Conservation (phyloP, 371 early-diverging fungal genomes). For the Nematocida parisii region DNA sequence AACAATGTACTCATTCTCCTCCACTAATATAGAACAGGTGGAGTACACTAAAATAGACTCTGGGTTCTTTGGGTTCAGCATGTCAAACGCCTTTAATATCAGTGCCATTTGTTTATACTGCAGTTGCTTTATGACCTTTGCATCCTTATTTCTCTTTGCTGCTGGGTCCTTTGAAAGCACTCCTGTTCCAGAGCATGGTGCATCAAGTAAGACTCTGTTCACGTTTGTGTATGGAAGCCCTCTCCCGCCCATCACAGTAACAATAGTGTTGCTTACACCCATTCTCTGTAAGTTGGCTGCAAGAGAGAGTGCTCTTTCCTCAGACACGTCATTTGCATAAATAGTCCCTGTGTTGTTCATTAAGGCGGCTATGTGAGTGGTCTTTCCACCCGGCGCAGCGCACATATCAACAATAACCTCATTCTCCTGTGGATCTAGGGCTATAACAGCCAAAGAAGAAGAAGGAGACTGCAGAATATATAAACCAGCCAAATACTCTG, state of each 20-base stretch:
- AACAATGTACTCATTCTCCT: constrained; percentile 96
- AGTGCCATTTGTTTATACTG: constrained; percentile 88
- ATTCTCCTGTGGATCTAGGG: constrained; percentile 75
- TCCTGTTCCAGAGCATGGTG: constrained; percentile 97
- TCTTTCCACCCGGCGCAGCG: constrained; percentile 97
- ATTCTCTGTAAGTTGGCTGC: constrained; percentile 88
- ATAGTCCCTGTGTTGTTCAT: constrained; percentile 94
- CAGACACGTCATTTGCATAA: constrained; percentile 91
- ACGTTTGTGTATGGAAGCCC: constrained; percentile 86
- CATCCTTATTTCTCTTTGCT: constrained; percentile 83
- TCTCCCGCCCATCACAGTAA: constrained; percentile 91
- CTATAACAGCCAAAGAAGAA: constrained; percentile 92
- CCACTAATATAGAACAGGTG: constrained; percentile 94
- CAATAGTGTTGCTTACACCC: constrained; percentile 84
- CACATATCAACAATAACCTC: constrained; percentile 96
- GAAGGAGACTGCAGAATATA: constrained; percentile 97
- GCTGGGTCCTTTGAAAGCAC: constrained; percentile 93
- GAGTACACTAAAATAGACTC: constrained; percentile 89
- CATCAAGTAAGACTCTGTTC: constrained; percentile 92
- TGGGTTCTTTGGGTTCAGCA: constrained; percentile 81
- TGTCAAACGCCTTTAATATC: constrained; percentile 89
- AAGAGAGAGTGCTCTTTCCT: constrained; percentile 82
- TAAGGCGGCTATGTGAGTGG: constrained; percentile 76
- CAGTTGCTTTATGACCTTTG: constrained; percentile 81
- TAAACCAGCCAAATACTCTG: constrained; percentile 98